phyloP scores from a whole-genome alignment of 1,284 basidiomycete genomes.

The Sporisorium scitamineum region DNA sequence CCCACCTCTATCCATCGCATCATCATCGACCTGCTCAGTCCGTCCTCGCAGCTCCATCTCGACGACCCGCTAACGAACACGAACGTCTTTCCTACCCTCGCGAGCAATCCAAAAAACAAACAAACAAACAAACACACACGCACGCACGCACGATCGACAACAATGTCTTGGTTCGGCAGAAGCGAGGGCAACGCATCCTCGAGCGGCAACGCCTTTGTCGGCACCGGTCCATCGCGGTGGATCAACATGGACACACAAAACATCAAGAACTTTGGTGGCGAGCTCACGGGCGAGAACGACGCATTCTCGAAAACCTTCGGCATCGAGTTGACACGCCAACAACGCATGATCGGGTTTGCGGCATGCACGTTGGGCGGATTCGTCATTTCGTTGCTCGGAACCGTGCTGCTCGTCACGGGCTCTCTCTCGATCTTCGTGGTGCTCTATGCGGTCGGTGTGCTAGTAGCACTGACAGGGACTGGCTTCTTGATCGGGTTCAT shows the following conservation, averaged over 20 bases:
- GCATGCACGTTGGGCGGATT: slow-evolving; percentile 71
- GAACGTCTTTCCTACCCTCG: no score
- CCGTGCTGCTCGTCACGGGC: slow-evolving; percentile 81
- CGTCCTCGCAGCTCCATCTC: background rate
- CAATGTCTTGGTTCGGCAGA: slow-evolving; percentile 45
- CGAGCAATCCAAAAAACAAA: no score
- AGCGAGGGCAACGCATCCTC: slow-evolving; percentile 15
- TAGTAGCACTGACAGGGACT: slow-evolving; percentile 81
- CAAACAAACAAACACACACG: background rate
- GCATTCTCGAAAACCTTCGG: slow-evolving; percentile 59
- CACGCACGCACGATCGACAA: background rate
- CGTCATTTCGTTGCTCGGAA: slow-evolving; percentile 80
- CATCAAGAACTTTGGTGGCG: slow-evolving; percentile 57
- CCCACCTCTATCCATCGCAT: background rate
- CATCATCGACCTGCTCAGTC: background rate
- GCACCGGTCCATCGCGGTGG: slow-evolving; percentile 50
- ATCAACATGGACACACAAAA: slow-evolving; percentile 62
- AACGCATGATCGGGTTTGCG: slow-evolving; percentile 60
- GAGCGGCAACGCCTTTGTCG: slow-evolving; percentile 25
- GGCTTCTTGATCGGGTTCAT: slow-evolving; percentile 60
- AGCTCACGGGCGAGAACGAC: slow-evolving; percentile 61
- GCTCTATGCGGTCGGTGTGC: slow-evolving; percentile 84
- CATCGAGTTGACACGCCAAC: slow-evolving; percentile 61
- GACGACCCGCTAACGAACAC: background rate
- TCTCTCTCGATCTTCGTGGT: slow-evolving; percentile 82